Evolutionary conservation across 495 filamentous ascomycete species (phyloP), one percentile per base, ranked within the genome.

Genomic region (Penicillium waksmanii): DNA sequence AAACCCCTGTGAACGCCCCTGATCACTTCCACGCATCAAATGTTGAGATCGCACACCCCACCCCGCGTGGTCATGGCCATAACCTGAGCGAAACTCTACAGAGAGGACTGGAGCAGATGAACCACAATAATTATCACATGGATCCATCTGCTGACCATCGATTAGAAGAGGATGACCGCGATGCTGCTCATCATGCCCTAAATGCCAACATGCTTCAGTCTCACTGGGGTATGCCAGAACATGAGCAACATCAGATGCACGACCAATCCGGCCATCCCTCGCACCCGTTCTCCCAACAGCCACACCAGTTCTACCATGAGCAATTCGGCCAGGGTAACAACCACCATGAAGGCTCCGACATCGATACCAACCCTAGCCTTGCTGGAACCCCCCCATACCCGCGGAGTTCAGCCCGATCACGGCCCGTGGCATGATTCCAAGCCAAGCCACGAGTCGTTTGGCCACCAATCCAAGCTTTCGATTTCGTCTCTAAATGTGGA

Each of bases 401-500:
- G 73, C 49, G 64, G 68, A 38, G 58, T 65, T 17, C 58, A 74
- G 42, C 66, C 69, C 2, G 66, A 70, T 44, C 71, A 77, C 51
- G 66, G 65, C 9, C 64, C 71, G 1, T 80, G 77, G 77, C 77
- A 80, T 55, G 69, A 75, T 46, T 25, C 73, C 9, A 73, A 75
- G 56, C 66, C 71, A 12, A 80, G 77, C 56, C 56, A 59, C 34
- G 69, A 69, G 33, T 80, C 76, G n/a, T 78, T 67, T 56, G 74
- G 72, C 7, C 88, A 89, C 66, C 79, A 74, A 38, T 85, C 87
- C 56, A 88, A 87, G 68, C 74, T 85, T 27, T 92, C 89, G 3
- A 77, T 84, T 18, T 93, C 91, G 0, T 91, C 86, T 57, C 78
- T 97, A 48, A 97, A 98, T 61, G 91, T 93, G 40, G 87, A 85